Evolutionary conservation across 1,284 basidiomycete species (phyloP), one percentile per base, ranked within the genome.

Genomic region (Stygiomarasmius scandens): DNA sequence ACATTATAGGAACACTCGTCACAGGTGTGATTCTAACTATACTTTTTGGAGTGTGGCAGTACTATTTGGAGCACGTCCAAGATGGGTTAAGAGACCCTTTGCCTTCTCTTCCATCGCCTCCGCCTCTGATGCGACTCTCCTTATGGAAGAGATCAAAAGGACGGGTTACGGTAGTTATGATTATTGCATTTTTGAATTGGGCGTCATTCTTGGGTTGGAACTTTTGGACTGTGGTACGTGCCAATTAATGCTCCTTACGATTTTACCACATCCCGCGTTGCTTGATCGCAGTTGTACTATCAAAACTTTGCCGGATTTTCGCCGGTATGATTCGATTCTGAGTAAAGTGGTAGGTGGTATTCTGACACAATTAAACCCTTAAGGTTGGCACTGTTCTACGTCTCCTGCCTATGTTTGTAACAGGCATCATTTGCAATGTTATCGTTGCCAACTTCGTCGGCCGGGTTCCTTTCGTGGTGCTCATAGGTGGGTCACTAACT

Each of bases 361-460:
- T n/a, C n/a, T n/a, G n/a, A n/a, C n/a, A n/a, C n/a, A n/a, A n/a
- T n/a, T n/a, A n/a, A n/a, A n/a, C n/a, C n/a, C n/a, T n/a, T n/a
- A n/a, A n/a, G n/a, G 74, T 95, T 27, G 76, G 81, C 12, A 88
- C 92, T 0, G 92, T 94, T 72, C 68, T 94, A 24, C 85, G 90
- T 6, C 79, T 95, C 61, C 63, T 95, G 3, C 94, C 94, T 0
- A 91, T 90, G 82, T 82, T 84, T 19, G 71, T 93, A 29, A 83
- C 80, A 5, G 92, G 92, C 8, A 64, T 88, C 19, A 52, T 86
- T 8, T 90, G 87, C 66, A 93, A 92, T 66, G 67, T 89, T 22
- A 71, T 92, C 60, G 83, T 92, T 20, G 85, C 86, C 0, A 67
- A 87, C 47, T 74, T 87, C 53, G 77, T 89, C 19, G 77, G 81